Percentiles rank a stretch among this genome's conserved stretches.
These are phyloP conservation scores for Umbelopsis sp. DNA, from an alignment of 192 early-diverging fungal species.

Conservation along the genomic window DNA sequence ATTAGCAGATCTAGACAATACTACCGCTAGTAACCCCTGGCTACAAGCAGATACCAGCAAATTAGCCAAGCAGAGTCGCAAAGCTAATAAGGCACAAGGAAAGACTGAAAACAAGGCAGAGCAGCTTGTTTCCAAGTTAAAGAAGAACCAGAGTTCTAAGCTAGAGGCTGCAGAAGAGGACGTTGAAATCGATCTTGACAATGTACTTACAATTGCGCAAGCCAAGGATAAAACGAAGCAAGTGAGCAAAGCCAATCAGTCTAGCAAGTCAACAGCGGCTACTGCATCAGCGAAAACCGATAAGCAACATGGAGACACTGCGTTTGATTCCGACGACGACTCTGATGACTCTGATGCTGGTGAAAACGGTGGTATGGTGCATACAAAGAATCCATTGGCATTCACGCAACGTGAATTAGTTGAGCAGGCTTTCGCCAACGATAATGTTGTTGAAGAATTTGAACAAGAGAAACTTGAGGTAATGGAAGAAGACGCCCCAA, in stretches of 20 bases:
- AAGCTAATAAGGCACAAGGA: slow-evolving; percentile 49
- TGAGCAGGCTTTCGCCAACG: slow-evolving; percentile 92
- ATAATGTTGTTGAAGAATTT: slow-evolving; percentile 91
- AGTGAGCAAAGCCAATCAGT: neutral
- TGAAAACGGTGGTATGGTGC: slow-evolving; percentile 56
- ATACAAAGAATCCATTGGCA: slow-evolving; percentile 51
- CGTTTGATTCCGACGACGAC: slow-evolving; percentile 41
- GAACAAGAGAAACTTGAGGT: slow-evolving; percentile 77
- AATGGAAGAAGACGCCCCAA: slow-evolving; percentile 74
- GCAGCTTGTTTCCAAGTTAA: slow-evolving; percentile 65
- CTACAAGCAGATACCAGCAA: slow-evolving; percentile 55
- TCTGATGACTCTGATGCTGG: slow-evolving; percentile 39
- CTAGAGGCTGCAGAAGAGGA: slow-evolving; percentile 51
- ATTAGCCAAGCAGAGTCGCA: slow-evolving; percentile 54
- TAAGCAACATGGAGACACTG: slow-evolving; percentile 21
- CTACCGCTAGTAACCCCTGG: slow-evolving; percentile 76
- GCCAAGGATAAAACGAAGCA: slow-evolving; percentile 13
- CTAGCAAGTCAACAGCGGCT: neutral
- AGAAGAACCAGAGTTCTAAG: slow-evolving; percentile 55
- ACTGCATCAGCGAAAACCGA: neutral
- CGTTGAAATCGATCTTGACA: slow-evolving; percentile 72
- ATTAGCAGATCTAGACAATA: slow-evolving; percentile 24
- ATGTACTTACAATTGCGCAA: slow-evolving; percentile 48
- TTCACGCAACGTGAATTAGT: slow-evolving; percentile 84
- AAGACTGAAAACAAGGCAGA: slow-evolving; percentile 64